Base-by-base conservation (phyloP, 164 flowering plant genomes). In the Stephania cephalantha region DNA sequence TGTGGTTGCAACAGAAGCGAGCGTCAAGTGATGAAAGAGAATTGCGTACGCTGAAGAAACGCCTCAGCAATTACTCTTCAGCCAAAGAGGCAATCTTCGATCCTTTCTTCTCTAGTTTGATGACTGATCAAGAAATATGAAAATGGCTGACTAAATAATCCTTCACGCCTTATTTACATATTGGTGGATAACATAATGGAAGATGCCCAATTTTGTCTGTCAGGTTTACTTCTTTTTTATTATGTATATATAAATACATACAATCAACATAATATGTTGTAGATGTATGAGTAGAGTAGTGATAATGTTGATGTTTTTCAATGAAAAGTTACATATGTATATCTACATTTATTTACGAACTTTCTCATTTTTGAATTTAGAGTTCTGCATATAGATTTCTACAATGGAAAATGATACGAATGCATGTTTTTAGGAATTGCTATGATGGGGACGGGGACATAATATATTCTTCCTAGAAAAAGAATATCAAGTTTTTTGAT, bases 11-110 rank as follows among this genome's bases (percentile, higher is more conserved):
- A 35, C 89, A 96, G 99, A 84, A 84, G 52, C 89, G 91, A 63
- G 85, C 88, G 53, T 77, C 90, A 20, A 90, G 85, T 67, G 84
- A 96, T 64, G 92, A 88, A 70, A 88, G 97, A 77, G 94, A 87
- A 2, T 76, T 96, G 50, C 89, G 98, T 6, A 88, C 96, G 5
- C 74, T 96, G 70, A 96, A 88, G 88, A 96, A 90, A 82, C 89
- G 96, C 15, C 66, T 92, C 5, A 88, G 83, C 76, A 77, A 79
- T 15, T 92, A 82, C 71, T 30, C 55, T 58, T 94, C 98, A 29
- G 89, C 97, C 31, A 90, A 85, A 79, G 96, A 92, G 83, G 93
- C 94, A 31, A 74, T 89, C 58, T 74, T 65, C 22, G 97, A 96
- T 84, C 81, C 90, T 68, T 90, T 91, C 84, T 92, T 94, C 82